Evolutionary conservation across 2,329 filamentous ascomycete genomes (phyloP), one percentile per base, ranked within the genome.

Genomic region (Huntiella abstrusa): DNA sequence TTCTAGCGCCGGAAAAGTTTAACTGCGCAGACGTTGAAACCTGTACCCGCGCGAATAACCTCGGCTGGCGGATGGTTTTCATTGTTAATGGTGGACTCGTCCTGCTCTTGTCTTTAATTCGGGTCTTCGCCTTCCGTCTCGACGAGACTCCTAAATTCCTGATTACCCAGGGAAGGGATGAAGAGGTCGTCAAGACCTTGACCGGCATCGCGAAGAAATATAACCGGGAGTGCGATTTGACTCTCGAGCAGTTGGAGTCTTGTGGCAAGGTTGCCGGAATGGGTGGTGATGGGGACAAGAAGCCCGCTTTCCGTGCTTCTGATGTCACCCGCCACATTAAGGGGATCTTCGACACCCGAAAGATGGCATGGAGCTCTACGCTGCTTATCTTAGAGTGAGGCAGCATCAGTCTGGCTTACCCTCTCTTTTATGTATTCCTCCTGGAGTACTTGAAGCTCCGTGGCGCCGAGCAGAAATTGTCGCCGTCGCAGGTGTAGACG

Each of bases 361-460:
- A 65, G 48, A 71, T 83, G 47, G 71, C 63, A 1, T 55, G 76
- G 2, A 78, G 73, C 0, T 85, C 79, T 0, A 51, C 62, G 0
- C 60, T 84, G 49, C 74, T 84, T 51, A 82, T 77, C 71, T 55
- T 80, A 4, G 77, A 73, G 0, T 85, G 80, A 80, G 67, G 72
- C 0, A 56, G 80, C 2, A 80, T 83, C 33, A 80, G 80, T 5
- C 66, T 85, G 0, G 79, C 77, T 0, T 85, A 84, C 53, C 80
- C 82, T 0, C 64, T 86, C 0, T 86, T 81, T 59, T 80, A 82
- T 52, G 79, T 83, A 45, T 86, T 85, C 57, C 62, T 85, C 2
- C 75, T 75, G 63, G 69, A 57, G 51, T n/a, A 43, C 37, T 42
- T 53, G 35, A 49, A 46, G 7, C 17, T 33, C 35, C 71, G 74